phyloP scores from a whole-genome alignment of 2,329 filamentous ascomycete genomes.

The Trematosphaeria pertusa region DNA sequence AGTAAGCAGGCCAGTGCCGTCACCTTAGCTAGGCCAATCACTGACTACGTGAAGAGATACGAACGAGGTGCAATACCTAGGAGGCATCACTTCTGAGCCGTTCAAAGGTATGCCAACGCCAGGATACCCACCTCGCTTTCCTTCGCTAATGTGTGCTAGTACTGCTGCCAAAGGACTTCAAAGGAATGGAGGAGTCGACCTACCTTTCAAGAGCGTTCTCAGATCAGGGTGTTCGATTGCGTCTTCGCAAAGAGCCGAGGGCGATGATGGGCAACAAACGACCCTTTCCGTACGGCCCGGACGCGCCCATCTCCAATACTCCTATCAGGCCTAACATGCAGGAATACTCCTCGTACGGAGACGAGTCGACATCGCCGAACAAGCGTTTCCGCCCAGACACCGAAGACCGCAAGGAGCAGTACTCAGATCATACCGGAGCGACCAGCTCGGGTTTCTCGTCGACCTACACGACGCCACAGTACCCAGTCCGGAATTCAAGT shows the following conservation, averaged over 20 bases:
- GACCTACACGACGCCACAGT: too few species aligned
- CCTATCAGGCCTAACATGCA: conserved; percentile 8
- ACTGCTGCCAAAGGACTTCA: conserved; percentile 70
- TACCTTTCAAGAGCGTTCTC: conserved; percentile 81
- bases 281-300: conserved; percentile 19
- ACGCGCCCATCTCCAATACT: conserved; percentile 3
- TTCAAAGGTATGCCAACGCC: too few species aligned
- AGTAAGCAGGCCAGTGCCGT: conserved; percentile 50
- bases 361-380: conserved; percentile 10
- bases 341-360: conserved; percentile 5
- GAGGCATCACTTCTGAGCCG: conserved; percentile 64
- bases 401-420: conserved; percentile 16
- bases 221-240: conserved; percentile 83
- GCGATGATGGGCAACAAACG: conserved; percentile 38
- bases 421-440: too few species aligned
- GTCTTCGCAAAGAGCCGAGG: conserved; percentile 82
- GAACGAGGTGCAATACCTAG: conserved; percentile 57
- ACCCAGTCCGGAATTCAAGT: too few species aligned
- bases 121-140: too few species aligned
- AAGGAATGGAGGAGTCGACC: conserved; percentile 82
- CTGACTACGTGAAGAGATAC: conserved; percentile 29
- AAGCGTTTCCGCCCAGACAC: conserved; percentile 15
- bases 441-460: too few species aligned
- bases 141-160: conserved; percentile 61
- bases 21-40: background rate